Evolutionary conservation across 306 rosid genomes (phyloP), one percentile per base, ranked within the genome.

Genomic region (Trifolium pratense): DNA sequence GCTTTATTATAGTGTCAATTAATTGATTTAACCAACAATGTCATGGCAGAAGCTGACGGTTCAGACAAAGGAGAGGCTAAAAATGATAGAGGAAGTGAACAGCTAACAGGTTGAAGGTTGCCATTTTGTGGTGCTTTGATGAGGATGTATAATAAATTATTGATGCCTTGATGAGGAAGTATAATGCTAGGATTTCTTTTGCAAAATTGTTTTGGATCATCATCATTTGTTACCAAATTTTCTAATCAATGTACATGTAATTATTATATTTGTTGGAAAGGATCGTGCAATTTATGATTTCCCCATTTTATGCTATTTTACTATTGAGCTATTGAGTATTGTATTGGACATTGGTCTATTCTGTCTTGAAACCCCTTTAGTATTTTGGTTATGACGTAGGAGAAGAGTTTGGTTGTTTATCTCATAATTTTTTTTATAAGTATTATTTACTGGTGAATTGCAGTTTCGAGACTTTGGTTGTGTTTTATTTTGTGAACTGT

Each of bases 61-160:
- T 73, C 74, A 9, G 52, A 17, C 3, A 81, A 71, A 17, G 51
- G 48, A 36, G 85, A n/a, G n/a, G 23, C 79, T 72, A 86, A 57
- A 71, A 75, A 68, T 64, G 90, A 85, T 32, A 74, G 72, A 31
- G 73, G 81, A 70, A 71, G 36, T 43, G 75, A 83, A 51, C 79
- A 70, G 84, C 63, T 79, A 59, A 76, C 68, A 11, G 84, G 81
- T 57, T 83, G 77, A 83, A 72, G 43, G 39, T 76, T 76, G 70
- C 60, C 39, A 70, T 31, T 18, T 45, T 52, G 12, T 67, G 66
- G 49, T 36, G 46, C 56, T 46, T 49, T 7, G 58, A 39, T 32
- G 67, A 20, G 23, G 71, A 70, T 57, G 63, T 66, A 17, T 74
- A 51, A 68, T 80, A 52, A 79, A 48, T n/a, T 39, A 36, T 18